Evolutionary conservation across 106 monocot species (phyloP).

Genomic region (Phalaenopsis equestris): DNA sequence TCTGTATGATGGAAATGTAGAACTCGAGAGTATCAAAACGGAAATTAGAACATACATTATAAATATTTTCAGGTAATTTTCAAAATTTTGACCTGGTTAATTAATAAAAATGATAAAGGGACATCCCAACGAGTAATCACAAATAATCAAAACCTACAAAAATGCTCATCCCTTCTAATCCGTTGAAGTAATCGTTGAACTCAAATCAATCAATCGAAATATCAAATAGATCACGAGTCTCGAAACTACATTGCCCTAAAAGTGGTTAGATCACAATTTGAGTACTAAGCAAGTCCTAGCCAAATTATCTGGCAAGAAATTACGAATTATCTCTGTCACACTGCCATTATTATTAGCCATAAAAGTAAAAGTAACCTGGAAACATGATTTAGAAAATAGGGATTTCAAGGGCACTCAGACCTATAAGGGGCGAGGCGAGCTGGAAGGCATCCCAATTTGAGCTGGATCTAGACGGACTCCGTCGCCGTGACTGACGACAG

Average conservation of each 20-base stretch:
- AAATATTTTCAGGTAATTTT: neutral
- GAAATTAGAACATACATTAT: neutral
- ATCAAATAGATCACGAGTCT: neutral
- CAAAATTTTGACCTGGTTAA: neutral
- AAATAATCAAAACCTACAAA: neutral
- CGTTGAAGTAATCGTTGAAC: neutral
- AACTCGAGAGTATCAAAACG: neutral
- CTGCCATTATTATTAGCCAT: neutral
- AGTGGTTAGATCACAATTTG: neutral
- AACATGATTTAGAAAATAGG: neutral
- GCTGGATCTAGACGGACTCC: conserved; percentile 54
- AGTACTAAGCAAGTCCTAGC: neutral
- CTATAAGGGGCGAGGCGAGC: conserved; percentile 88
- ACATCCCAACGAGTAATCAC: neutral
- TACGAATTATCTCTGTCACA: neutral
- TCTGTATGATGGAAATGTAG: neutral
- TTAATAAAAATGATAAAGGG: neutral
- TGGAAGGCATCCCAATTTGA: conserved; percentile 43
- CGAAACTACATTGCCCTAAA: neutral
- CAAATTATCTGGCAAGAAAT: neutral
- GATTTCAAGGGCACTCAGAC: conserved; percentile 15
- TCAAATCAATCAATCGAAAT: neutral
- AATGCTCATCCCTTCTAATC: neutral
- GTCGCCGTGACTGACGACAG: conserved; percentile 65
- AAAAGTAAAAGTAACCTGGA: neutral